Evolutionary conservation across 2,329 filamentous ascomycete species (phyloP).

Genomic region (Fusarium sacchari): DNA sequence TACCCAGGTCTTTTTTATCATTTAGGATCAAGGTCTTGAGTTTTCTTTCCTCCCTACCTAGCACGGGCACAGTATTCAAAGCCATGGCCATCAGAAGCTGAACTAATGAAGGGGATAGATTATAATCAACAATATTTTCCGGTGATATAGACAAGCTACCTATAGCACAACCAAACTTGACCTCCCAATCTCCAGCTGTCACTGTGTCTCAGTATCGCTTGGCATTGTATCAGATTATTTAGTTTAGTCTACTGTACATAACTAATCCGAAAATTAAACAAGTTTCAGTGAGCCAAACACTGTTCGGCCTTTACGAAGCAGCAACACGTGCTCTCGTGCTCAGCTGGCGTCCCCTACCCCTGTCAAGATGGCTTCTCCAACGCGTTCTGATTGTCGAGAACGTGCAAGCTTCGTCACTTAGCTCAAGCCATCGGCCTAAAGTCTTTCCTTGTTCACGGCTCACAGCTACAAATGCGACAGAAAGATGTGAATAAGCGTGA

Average conservation of each 20-base stretch:
- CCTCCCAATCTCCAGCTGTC: not conserved
- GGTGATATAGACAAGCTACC: constrained; percentile 22
- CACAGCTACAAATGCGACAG: not conserved
- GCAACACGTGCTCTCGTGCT: constrained; percentile 38
- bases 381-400: constrained; percentile 34
- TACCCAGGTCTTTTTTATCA: too few relatives aligned
- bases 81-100: not conserved
- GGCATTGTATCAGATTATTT: not conserved
- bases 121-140: not conserved
- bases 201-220: not conserved
- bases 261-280: not conserved
- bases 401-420: constrained; percentile 30
- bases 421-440: constrained; percentile 37
- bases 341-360: constrained; percentile 15
- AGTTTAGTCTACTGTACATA: not conserved
- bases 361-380: constrained; percentile 16
- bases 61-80: constrained; percentile 9
- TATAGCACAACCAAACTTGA: constrained; percentile 9
- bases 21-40: too few relatives aligned
- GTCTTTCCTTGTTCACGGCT: constrained; percentile 24
- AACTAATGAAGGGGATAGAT: not conserved
- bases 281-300: not conserved
- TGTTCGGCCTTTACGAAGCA: not conserved
- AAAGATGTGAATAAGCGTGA: constrained; percentile 6
- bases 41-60: too few relatives aligned